Evolutionary conservation across 1,139 yeast species (phyloP), one percentile per base, ranked within the genome.

Genomic region (Scheffersomyces lignicola): DNA sequence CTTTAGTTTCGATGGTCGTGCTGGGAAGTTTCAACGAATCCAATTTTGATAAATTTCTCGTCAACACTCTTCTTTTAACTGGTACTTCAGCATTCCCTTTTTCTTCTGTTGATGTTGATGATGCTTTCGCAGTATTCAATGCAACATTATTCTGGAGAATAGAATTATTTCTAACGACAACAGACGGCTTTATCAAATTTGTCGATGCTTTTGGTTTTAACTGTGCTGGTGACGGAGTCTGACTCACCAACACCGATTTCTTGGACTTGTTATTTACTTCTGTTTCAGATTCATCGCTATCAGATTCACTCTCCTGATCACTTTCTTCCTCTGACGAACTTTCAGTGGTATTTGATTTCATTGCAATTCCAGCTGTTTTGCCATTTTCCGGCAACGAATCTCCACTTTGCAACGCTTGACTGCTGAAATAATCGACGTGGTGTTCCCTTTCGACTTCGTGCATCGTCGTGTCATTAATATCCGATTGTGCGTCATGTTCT

Each of bases 1-100:
- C 24, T 29, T 33, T 33, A 7, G 29, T 29, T 21, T 33, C 36
- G 9, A 33, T 33, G n/a, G 36, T 33, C 2, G 36, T 33, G 8
- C 8, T 2, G 6, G 36, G 36, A 3, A 29, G 29, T 24, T 23
- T 22, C 18, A 33, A 17, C 3, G 31, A 23, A 13, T 29, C 16
- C 9, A 33, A 18, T 29, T n/a, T 16, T 22, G 36, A 24, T 26
- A 26, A 26, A 5, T 13, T 14, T 15, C 29, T 14, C 16, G n/a
- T 16, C 18, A 26, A 26, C 4, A 10, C 20, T 26, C 6, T 12
- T 5, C 20, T 14, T 6, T 15, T 4, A 6, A 21, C 13, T 15
- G 18, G 4, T 6, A 21, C 5, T 15, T 16, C 20, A 10, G 5
- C n/a, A 5, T 14, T 6, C n/a, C 5, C 20, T 7, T 14, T 6